phyloP scores from a whole-genome alignment of 1,284 basidiomycete species.

The Schizophyllum commune region DNA sequence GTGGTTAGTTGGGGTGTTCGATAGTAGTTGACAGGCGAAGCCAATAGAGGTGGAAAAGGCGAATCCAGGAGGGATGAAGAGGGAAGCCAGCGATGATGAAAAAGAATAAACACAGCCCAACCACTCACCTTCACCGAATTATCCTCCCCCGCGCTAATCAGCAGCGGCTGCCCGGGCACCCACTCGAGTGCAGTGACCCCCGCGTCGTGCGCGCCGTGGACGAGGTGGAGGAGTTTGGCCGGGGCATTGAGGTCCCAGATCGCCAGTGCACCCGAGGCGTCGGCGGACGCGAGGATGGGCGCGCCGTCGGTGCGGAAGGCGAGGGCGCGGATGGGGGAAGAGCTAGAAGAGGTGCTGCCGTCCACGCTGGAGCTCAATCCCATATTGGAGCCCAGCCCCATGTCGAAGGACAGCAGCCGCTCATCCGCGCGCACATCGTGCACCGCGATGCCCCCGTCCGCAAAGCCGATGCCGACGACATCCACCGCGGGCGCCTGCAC shows the following conservation, averaged over 20 bases:
- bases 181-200: conserved; percentile 77
- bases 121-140: conserved; percentile 81
- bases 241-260: conserved; percentile 86
- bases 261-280: conserved; percentile 81
- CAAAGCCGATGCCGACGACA: conserved; percentile 86
- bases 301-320: conserved; percentile 58
- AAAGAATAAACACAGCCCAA: not conserved
- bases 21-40: too few species aligned
- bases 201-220: conserved; percentile 83
- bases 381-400: conserved; percentile 75
- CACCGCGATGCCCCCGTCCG: conserved; percentile 81
- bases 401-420: conserved; percentile 79
- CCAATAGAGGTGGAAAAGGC: too few species aligned
- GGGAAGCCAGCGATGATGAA: too few species aligned
- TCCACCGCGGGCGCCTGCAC: conserved; percentile 95
- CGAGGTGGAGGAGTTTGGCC: conserved; percentile 74
- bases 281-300: conserved; percentile 79
- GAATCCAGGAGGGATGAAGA: too few species aligned
- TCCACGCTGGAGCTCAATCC: conserved; percentile 85
- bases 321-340: conserved; percentile 3
- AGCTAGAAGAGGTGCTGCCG: conserved; percentile 23
- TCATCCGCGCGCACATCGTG: conserved; percentile 91
- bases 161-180: conserved; percentile 84
- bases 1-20: not conserved
- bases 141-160: conserved; percentile 85